Conservation (phyloP, 2,329 filamentous ascomycete genomes). For the Botrytis porri region DNA sequence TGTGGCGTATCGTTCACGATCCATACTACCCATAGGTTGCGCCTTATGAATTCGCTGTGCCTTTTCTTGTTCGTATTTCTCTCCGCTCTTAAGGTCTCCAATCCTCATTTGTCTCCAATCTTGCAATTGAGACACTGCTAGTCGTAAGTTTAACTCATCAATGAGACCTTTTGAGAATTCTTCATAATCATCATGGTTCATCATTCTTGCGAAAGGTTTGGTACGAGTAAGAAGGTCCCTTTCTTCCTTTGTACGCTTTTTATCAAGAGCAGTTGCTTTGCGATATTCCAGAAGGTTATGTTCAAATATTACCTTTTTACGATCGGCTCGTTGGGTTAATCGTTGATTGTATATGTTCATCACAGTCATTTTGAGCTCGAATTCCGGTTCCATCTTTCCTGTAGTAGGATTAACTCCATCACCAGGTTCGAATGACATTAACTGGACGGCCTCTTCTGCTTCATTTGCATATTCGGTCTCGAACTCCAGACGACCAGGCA, state of each 20-base stretch:
- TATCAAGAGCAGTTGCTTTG: slow-evolving; percentile 84
- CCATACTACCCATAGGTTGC: slow-evolving; percentile 75
- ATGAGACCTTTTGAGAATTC: slow-evolving; percentile 79
- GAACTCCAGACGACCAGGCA: slow-evolving; percentile 95
- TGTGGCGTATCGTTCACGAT: slow-evolving; percentile 72
- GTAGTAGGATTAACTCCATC: slow-evolving; percentile 85
- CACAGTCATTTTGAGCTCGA: slow-evolving; percentile 94
- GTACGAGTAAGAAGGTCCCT: slow-evolving; percentile 86
- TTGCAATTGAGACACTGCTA: slow-evolving; percentile 86
- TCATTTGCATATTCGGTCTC: slow-evolving; percentile 98
- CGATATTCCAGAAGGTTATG: slow-evolving; percentile 91
- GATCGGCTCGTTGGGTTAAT: slow-evolving; percentile 83
- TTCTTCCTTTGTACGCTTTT: slow-evolving; percentile 95
- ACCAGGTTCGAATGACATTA: slow-evolving; percentile 97
- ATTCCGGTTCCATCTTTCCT: slow-evolving; percentile 87
- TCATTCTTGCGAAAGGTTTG: slow-evolving; percentile 94
- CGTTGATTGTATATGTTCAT: slow-evolving; percentile 98
- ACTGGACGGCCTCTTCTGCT: slow-evolving; percentile 94
- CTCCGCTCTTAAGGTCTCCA: slow-evolving; percentile 77
- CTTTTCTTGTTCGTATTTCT: slow-evolving; percentile 93
- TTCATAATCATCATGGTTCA: slow-evolving; percentile 90
- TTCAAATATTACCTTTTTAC: slow-evolving; percentile 96
- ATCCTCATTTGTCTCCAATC: slow-evolving; percentile 89
- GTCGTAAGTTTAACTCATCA: slow-evolving; percentile 85
- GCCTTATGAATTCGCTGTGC: slow-evolving; percentile 66